These are phyloP conservation scores for Naganishia liquefaciens DNA, from an alignment of 1,284 basidiomycete species.

Conservation along the genomic window DNA sequence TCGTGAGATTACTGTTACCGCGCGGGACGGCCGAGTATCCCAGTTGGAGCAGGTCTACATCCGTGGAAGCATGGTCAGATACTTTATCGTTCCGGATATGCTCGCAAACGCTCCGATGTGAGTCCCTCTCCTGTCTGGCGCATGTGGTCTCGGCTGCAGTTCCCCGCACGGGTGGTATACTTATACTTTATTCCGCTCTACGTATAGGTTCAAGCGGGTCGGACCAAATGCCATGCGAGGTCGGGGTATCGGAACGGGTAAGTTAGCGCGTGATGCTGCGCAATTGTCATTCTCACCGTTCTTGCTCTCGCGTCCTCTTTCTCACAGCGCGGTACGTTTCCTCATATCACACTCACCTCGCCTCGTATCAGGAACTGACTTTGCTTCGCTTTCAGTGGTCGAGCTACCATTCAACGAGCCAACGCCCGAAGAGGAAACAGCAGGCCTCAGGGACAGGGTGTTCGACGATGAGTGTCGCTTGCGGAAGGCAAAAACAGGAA, in stretches of 20 bases:
- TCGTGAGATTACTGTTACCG: conserved; percentile 96
- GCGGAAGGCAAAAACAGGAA: background rate
- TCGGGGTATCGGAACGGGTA: conserved; percentile 90
- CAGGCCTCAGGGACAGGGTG: conserved; percentile 53
- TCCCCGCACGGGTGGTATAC: too few species aligned
- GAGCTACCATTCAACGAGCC: conserved; percentile 55
- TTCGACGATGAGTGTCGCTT: conserved; percentile 44
- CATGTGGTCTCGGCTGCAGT: too few species aligned
- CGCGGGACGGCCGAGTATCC: conserved; percentile 96
- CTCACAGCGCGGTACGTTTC: conserved; percentile 29
- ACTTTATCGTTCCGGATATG: conserved; percentile 99
- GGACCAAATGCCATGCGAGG: conserved; percentile 98
- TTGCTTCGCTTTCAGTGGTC: conserved; percentile 42
- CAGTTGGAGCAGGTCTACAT: conserved; percentile 99
- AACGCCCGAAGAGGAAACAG: conserved; percentile 53
- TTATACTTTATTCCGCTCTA: background rate
- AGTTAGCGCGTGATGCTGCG: background rate
- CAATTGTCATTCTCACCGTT: background rate
- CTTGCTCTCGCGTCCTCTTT: background rate
- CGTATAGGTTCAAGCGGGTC: conserved; percentile 90
- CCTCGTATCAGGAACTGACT: conserved; percentile 1
- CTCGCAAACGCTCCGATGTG: conserved; percentile 98
- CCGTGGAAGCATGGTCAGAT: conserved; percentile 84
- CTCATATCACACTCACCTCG: background rate
- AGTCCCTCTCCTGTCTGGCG: conserved; percentile 48